Conservation (phyloP, 352 stramenopile species). For the Thalassiosira exigua region DNA sequence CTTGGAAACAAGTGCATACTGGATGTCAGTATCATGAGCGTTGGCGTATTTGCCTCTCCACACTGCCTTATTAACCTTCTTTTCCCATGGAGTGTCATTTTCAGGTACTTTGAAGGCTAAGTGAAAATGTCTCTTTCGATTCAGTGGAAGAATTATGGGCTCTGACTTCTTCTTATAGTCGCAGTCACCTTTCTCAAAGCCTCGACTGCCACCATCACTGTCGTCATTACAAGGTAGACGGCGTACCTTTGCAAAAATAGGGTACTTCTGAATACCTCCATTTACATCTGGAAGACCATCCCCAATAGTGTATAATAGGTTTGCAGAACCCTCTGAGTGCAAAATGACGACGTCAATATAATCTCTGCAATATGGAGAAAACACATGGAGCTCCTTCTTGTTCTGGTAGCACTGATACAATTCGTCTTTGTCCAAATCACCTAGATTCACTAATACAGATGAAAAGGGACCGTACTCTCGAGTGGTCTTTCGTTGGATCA, state of each 20-base stretch:
- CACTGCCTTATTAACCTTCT: constrained; percentile 50
- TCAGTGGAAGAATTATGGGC: constrained; percentile 58
- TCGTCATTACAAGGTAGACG: constrained; percentile 21
- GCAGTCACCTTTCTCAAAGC: constrained; percentile 28
- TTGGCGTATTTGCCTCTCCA: constrained; percentile 59
- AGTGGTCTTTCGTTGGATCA: constrained; percentile 56
- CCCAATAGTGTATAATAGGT: constrained; percentile 59
- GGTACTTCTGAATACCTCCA: constrained; percentile 42
- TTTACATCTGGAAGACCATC: constrained; percentile 52
- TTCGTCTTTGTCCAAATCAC: constrained; percentile 42
- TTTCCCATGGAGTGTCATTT: constrained; percentile 54
- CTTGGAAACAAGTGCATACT: constrained; percentile 72
- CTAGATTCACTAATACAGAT: constrained; percentile 54
- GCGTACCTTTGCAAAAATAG: constrained; percentile 60
- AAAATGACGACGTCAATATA: constrained; percentile 66
- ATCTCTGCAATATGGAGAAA: constrained; percentile 61
- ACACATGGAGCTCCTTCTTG: constrained; percentile 51
- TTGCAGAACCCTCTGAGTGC: constrained; percentile 45
- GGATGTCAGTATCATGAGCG: constrained; percentile 42
- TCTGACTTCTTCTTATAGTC: constrained; percentile 15
- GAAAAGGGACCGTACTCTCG: constrained; percentile 53
- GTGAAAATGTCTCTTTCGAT: constrained; percentile 57
- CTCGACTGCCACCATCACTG: neutral
- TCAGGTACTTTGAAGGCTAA: constrained; percentile 31
- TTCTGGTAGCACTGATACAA: constrained; percentile 51